Base-by-base conservation (phyloP, 2,329 filamentous ascomycete genomes). In the Fusarium burgessii region DNA sequence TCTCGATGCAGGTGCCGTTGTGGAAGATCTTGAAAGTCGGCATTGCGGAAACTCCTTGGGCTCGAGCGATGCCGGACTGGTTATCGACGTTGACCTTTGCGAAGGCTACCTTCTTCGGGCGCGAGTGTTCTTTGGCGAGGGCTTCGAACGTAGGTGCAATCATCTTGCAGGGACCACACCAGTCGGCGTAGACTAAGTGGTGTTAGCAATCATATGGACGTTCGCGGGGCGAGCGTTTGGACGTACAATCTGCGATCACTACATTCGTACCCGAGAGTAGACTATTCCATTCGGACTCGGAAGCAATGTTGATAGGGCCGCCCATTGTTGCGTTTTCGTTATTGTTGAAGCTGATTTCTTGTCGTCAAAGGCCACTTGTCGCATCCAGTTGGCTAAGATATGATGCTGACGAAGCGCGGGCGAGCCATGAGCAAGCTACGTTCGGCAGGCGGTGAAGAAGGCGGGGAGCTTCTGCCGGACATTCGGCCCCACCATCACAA, bases 1-100 rank as follows among this genome's bases (percentile, higher is more conserved):
- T 94, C 72, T 93, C 88, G 78, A 93, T 87, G 76, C 91, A 89
- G 71, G 87, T 85, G 75, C 91, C 91, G 78, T 89, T 90, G 83
- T 93, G 92, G 86, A 94, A 95, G 81, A 98, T 90, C 80, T 98
- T 89, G 83, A 99, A 98, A 56, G 96, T 98, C 9, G 96, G 96
- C 90, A 97, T 95, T 71, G 94, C 93, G 76, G 90, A 90, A 78
- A 98, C 91, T 76, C 89, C 88, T 84, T 97, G 93, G 73, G 90
- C 86, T 77, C 90, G 87, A 15, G 94, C 89, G 71, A 98, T 91
- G 62, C 92, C 89, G 73, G 90, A 87, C 81, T 97, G 94, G 74
- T 87, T 86, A 78, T 98, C 95, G 78, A 95, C 93, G 84, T 98
- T 92, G 84, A 98, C 90, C 83, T 97, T 98, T 78, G 90, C 91